A percentile compares a stretch with the other conserved stretches of the same genome.
Conservation (phyloP, 2,329 filamentous ascomycete species). For the Neofusicoccum sp. region DNA sequence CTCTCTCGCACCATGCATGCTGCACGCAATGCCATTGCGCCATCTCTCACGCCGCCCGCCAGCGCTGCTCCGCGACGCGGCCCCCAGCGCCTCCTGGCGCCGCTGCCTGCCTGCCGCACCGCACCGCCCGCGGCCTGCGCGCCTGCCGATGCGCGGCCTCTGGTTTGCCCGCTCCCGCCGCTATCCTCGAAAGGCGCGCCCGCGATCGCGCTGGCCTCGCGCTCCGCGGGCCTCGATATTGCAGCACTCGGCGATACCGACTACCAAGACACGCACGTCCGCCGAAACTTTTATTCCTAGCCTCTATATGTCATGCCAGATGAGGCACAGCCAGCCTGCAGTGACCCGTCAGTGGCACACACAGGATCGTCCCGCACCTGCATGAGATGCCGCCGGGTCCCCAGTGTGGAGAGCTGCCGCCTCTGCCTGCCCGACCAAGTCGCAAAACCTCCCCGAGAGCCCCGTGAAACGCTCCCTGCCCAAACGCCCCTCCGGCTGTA, state of each 20-base stretch:
- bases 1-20: background rate
- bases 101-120: background rate
- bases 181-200: background rate
- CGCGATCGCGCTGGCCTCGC: background rate
- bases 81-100: background rate
- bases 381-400: conserved; percentile 7
- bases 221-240: background rate
- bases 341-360: conserved; percentile 14
- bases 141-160: background rate
- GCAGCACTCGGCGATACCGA: background rate
- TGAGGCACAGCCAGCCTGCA: conserved; percentile 15
- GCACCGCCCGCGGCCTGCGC: background rate
- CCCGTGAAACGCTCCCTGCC: conserved; percentile 3
- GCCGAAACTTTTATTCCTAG: conserved; percentile 14
- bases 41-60: background rate
- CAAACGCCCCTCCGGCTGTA: conserved; percentile 5
- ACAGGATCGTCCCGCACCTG: conserved; percentile 18
- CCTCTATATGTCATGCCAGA: conserved; percentile 16
- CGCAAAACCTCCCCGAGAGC: conserved; percentile 4
- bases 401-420: conserved; percentile 13
- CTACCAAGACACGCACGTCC: conserved; percentile 6
- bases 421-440: background rate
- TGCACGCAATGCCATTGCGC: conserved; percentile 14
- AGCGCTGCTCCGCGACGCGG: background rate
- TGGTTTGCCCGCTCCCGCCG: conserved; percentile 4